Evolutionary conservation across 495 filamentous ascomycete species (phyloP).

Genomic region (Penicillium psychrofluorescens): DNA sequence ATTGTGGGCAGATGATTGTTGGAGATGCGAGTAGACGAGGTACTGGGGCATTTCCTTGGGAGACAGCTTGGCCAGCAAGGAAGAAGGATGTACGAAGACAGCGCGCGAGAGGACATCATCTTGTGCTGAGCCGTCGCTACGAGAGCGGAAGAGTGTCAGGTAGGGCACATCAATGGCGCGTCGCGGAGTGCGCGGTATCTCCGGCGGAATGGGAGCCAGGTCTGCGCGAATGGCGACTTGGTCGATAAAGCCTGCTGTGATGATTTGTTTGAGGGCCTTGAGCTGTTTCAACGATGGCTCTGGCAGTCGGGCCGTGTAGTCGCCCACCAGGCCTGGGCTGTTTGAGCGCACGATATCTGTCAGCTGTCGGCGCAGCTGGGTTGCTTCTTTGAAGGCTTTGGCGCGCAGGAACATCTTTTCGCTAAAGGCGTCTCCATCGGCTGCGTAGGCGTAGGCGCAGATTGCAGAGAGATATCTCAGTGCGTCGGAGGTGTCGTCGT

Average conservation of each 20-base stretch:
- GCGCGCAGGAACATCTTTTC: constrained; percentile 71
- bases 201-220: constrained; percentile 65
- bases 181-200: constrained; percentile 61
- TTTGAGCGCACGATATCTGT: constrained; percentile 70
- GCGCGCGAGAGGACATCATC: constrained; percentile 46
- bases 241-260: constrained; percentile 90
- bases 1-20: constrained; percentile 51
- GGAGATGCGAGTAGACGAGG: constrained; percentile 79
- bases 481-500: constrained; percentile 78
- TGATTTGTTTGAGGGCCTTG: constrained; percentile 80
- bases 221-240: constrained; percentile 92
- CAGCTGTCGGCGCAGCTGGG: constrained; percentile 75
- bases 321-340: constrained; percentile 55
- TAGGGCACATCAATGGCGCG: constrained; percentile 87
- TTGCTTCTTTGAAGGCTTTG: constrained; percentile 81
- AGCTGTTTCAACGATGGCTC: constrained; percentile 65
- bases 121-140: constrained; percentile 33
- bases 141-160: constrained; percentile 72
- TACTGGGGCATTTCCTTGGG: constrained; percentile 73
- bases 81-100: constrained; percentile 84
- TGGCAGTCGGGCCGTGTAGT: constrained; percentile 55
- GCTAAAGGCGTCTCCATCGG: constrained; percentile 65
- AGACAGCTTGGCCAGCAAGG: constrained; percentile 64
- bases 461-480: constrained; percentile 85
- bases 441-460: constrained; percentile 71